Evolutionary conservation across 2,329 filamentous ascomycete genomes (phyloP).

Genomic region (Thermomyces lanuginosus): DNA sequence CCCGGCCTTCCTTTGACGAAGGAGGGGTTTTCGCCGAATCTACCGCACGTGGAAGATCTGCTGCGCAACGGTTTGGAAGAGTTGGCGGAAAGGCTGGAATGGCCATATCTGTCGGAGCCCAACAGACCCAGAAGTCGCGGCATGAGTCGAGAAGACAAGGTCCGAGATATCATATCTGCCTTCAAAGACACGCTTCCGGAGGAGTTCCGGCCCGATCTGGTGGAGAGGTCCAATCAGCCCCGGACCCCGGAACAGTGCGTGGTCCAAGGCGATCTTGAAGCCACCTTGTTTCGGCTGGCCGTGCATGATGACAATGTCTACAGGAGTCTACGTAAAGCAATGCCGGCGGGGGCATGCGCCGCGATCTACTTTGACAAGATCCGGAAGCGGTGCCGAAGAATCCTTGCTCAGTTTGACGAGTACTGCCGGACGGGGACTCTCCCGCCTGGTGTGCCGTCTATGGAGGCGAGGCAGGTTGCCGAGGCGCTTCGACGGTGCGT

Average conservation of each 20-base stretch:
- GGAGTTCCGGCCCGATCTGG: constrained; percentile 26
- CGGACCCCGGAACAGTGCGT: constrained; percentile 27
- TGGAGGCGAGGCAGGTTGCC: constrained; percentile 19
- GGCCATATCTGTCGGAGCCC: constrained; percentile 14
- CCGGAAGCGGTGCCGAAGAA: constrained; percentile 17
- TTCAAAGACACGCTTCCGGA: constrained; percentile 27
- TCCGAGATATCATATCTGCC: constrained; percentile 30
- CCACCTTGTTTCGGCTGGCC: constrained; percentile 30
- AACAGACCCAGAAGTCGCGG: constrained; percentile 4
- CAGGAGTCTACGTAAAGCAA: constrained; percentile 25
- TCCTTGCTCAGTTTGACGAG: constrained; percentile 23
- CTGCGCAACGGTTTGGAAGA: constrained; percentile 17
- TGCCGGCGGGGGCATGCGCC: constrained; percentile 26
- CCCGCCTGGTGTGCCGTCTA: constrained; percentile 9
- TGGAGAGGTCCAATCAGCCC: constrained; percentile 17
- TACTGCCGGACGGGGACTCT: constrained; percentile 21
- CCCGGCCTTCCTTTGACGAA: constrained; percentile 16
- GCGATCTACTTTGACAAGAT: constrained; percentile 30
- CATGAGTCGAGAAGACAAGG: constrained; percentile 24
- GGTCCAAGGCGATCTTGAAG: constrained; percentile 29
- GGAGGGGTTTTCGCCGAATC: constrained; percentile 16
- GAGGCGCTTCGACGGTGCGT: constrained; percentile 16
- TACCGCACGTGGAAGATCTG: constrained; percentile 17
- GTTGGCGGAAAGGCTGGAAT: constrained; percentile 18
- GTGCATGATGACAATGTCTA: constrained; percentile 29